phyloP scores from a whole-genome alignment of 2,329 filamentous ascomycete genomes.

The Neonectria hederae region DNA sequence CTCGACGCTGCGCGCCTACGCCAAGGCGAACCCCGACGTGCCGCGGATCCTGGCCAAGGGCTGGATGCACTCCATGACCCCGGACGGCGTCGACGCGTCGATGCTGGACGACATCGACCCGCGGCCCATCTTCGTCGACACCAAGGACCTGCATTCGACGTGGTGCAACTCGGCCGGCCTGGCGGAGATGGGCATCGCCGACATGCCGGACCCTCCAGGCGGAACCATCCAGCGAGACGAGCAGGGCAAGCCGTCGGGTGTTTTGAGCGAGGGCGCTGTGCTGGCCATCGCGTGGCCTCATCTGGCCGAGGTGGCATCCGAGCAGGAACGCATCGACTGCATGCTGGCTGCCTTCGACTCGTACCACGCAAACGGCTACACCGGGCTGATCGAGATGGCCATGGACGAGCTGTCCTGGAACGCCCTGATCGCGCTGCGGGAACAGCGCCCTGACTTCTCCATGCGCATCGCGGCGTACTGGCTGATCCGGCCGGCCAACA shows the following conservation, averaged over 20 bases:
- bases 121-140: constrained; percentile 60
- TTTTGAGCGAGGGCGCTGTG: constrained; percentile 63
- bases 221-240: constrained; percentile 62
- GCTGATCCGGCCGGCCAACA: constrained; percentile 61
- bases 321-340: constrained; percentile 58
- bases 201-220: constrained; percentile 54
- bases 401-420: constrained; percentile 69
- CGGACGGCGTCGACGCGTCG: constrained; percentile 53
- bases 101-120: constrained; percentile 57
- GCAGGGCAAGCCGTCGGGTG: constrained; percentile 57
- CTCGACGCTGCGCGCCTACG: constrained; percentile 55
- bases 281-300: constrained; percentile 65
- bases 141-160: constrained; percentile 59
- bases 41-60: constrained; percentile 62
- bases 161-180: constrained; percentile 61
- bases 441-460: constrained; percentile 39
- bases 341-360: constrained; percentile 59
- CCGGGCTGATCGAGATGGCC: constrained; percentile 67
- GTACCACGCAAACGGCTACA: constrained; percentile 63
- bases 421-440: constrained; percentile 56
- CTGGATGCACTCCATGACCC: constrained; percentile 64
- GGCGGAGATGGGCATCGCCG: constrained; percentile 54
- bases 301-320: constrained; percentile 56
- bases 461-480: constrained; percentile 65
- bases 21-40: constrained; percentile 56